phyloP scores from a whole-genome alignment of 225 moss, liverwort and hornwort species.

The Polytrichum commune region DNA sequence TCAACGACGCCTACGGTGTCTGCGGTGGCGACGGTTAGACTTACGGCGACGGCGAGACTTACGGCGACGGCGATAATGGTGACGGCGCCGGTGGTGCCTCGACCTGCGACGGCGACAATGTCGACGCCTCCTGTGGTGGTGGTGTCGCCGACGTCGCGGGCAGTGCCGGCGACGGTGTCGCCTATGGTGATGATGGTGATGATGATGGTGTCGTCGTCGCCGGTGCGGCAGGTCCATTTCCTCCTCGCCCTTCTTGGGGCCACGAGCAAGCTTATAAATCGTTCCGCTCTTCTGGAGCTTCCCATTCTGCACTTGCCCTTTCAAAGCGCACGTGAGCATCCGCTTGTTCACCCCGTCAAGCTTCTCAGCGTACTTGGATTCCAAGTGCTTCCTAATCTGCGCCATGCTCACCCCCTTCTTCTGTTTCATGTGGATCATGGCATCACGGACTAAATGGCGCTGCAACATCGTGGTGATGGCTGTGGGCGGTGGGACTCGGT shows the following conservation, averaged over 20 bases:
- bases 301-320: slow-evolving; percentile 5
- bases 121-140: too few relatives aligned
- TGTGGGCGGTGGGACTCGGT: not conserved
- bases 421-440: slow-evolving; percentile 25
- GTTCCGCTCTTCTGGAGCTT: slow-evolving; percentile 31
- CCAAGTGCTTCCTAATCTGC: slow-evolving; percentile 30
- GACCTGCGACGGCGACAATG: not conserved
- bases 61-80: not conserved
- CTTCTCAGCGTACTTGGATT: slow-evolving; percentile 23
- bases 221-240: not conserved
- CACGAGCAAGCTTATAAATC: slow-evolving; percentile 7
- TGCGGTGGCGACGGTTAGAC: not conserved
- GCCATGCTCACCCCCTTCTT: slow-evolving; percentile 10
- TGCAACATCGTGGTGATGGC: slow-evolving; percentile 10
- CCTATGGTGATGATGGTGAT: fast-evolving
- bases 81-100: not conserved
- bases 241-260: fast-evolving
- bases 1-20: not conserved
- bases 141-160: not conserved
- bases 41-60: not conserved
- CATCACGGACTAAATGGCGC: slow-evolving; percentile 27
- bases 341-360: slow-evolving; percentile 24
- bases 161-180: slow-evolving; percentile 1
- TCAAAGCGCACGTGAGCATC: slow-evolving; percentile 18
- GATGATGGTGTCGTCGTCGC: not conserved